Evolutionary conservation across 768 basidiomycete species (phyloP), one percentile per base, ranked within the genome.

Genomic region (Hirschioporus abietinus): DNA sequence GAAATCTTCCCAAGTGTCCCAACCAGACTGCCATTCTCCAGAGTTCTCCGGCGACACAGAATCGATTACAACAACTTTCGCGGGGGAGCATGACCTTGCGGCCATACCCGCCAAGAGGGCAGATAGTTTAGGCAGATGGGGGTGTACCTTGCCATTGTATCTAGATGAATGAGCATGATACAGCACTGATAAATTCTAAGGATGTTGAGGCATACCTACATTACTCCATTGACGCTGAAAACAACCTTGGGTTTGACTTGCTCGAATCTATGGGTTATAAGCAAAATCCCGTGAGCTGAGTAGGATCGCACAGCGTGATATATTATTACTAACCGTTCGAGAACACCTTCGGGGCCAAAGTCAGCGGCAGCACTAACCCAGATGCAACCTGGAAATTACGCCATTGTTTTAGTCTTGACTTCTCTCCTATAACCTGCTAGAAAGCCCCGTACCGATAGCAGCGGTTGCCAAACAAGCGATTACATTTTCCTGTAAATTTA

Each of bases 291-390:
- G 30, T 30, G 12, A 63, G 23, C 64, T 64, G 65, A 35, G 52
- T 18, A 67, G n/a, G n/a, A n/a, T n/a, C n/a, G n/a, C n/a, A n/a
- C n/a, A n/a, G n/a, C 25, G 66, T 34, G 34, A 59, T 60, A 34
- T 35, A 58, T 66, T 35, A 27, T n/a, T 25, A 71, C 76, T 67
- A 71, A 87, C 82, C 92, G 83, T 76, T 94, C 91, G 58, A 89
- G 77, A 1, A 91, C 89, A 10, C 92, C 92, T 68, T 86, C 83
- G 23, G 89, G 79, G n/a, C 89, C 92, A 76, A 93, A 93, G 76
- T 93, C 92, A 18, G 91, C 86, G 20, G 91, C 90, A 17, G 90
- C 90, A 71, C 86, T 88, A 59, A 91, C 90, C 89, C 91, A 94
- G 58, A 93, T 90, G n/a, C 82, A 90, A 60, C 88, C 77, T 78